Conservation (phyloP, 768 basidiomycete species). For the Sistotremastrum niveocremeum region DNA sequence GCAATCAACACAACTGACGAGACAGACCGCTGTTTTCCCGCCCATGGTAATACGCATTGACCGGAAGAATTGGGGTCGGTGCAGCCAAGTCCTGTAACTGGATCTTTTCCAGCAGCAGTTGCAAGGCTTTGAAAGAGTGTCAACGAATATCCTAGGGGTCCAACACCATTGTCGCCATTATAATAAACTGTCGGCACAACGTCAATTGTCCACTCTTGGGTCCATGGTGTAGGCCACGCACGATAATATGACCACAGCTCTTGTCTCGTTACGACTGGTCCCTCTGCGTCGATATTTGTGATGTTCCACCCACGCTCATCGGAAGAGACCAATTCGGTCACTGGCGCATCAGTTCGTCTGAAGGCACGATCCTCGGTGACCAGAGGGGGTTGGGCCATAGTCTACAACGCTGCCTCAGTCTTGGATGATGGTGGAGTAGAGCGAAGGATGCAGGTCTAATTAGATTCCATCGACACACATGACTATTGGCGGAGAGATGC, state of each 20-base stretch:
- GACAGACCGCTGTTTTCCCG: slow-evolving; percentile 55
- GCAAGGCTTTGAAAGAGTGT: slow-evolving; percentile 66
- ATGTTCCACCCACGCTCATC: background rate
- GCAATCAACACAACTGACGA: slow-evolving; percentile 66
- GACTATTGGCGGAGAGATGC: too few relatives aligned
- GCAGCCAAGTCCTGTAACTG: slow-evolving; percentile 56
- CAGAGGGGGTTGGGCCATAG: too few relatives aligned
- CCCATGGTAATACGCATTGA: slow-evolving; percentile 71
- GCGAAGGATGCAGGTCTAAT: too few relatives aligned
- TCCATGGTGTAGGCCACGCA: slow-evolving; percentile 19
- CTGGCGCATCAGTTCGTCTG: too few relatives aligned
- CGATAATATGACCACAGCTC: slow-evolving; percentile 77
- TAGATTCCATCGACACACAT: too few relatives aligned
- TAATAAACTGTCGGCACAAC: slow-evolving; percentile 44
- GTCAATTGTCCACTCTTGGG: background rate
- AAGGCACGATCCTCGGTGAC: too few relatives aligned
- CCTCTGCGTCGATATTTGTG: slow-evolving; percentile 27
- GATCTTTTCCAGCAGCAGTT: slow-evolving; percentile 62
- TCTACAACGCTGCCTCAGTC: too few relatives aligned
- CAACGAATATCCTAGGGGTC: slow-evolving; percentile 37
- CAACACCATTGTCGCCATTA: slow-evolving; percentile 50
- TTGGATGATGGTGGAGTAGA: too few relatives aligned
- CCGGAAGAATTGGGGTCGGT: slow-evolving; percentile 42
- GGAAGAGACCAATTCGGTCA: too few relatives aligned
- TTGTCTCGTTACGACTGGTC: slow-evolving; percentile 55